Evolutionary conservation across 805 yeast species (phyloP).

Genomic region (Kazachstania kunashirensis): DNA sequence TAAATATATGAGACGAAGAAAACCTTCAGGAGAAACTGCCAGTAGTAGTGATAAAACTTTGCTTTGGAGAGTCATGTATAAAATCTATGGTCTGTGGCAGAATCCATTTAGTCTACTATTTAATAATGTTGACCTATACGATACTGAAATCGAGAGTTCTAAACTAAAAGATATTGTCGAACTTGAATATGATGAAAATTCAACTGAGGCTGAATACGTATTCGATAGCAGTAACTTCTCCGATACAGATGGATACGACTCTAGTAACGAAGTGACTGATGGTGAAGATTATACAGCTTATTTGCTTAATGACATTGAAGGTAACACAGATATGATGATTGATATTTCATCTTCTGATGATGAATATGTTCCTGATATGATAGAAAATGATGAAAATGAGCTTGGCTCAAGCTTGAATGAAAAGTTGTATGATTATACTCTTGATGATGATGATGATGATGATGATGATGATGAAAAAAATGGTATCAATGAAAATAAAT

Average conservation of each 20-base stretch:
- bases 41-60: too few relatives aligned
- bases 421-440: background rate
- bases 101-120: too few relatives aligned
- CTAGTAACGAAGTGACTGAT: background rate
- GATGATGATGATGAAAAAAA: background rate
- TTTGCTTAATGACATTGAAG: background rate
- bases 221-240: too few relatives aligned
- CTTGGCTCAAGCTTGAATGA: background rate
- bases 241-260: background rate
- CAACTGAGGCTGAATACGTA: too few relatives aligned
- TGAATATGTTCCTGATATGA: conserved; percentile 2
- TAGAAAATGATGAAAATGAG: background rate
- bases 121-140: too few relatives aligned
- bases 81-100: too few relatives aligned
- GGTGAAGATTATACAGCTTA: background rate
- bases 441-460: background rate
- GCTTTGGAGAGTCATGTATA: too few relatives aligned
- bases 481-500: background rate
- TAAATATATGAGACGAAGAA: too few relatives aligned
- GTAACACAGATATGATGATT: background rate
- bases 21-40: too few relatives aligned
- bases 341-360: background rate
- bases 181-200: too few relatives aligned
- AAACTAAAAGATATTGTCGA: too few relatives aligned
- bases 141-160: too few relatives aligned